A percentile compares a stretch with the other conserved stretches of the same genome.
phyloP scores from a whole-genome alignment of 2,329 filamentous ascomycete species.

The Trichoderma hamatum region DNA sequence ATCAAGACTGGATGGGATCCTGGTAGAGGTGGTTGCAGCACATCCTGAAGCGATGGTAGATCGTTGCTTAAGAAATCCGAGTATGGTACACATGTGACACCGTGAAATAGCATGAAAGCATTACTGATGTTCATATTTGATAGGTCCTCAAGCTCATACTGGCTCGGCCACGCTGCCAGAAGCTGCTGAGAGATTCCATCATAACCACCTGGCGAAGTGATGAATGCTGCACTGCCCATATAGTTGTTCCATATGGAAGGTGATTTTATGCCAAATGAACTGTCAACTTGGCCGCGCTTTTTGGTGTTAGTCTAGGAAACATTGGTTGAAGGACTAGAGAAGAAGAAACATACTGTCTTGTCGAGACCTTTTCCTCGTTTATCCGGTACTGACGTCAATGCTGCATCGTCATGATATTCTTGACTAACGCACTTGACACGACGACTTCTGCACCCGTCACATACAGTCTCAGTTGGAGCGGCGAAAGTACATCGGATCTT shows the following conservation, averaged over 20 bases:
- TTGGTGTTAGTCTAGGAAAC: neutral
- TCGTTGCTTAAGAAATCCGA: neutral
- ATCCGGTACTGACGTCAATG: neutral
- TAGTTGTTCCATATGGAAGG: neutral
- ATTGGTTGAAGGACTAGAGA: neutral
- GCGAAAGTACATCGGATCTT: slow-evolving; percentile 56
- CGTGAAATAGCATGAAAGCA: neutral
- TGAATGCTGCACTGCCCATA: neutral
- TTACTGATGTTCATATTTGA: neutral
- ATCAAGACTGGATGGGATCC: neutral
- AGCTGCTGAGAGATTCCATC: neutral
- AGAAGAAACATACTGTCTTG: neutral
- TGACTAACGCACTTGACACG: slow-evolving; percentile 51
- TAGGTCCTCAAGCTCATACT: neutral
- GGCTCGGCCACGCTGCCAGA: neutral
- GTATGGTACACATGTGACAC: neutral
- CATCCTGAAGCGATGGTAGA: neutral
- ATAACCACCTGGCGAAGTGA: neutral
- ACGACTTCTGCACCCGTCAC: slow-evolving; percentile 50
- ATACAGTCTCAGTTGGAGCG: slow-evolving; percentile 42
- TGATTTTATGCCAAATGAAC: neutral
- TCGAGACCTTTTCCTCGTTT: neutral
- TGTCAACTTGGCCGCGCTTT: neutral
- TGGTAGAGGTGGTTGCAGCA: neutral
- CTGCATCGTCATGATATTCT: slow-evolving; percentile 46